Percentiles rank a stretch among this genome's conserved stretches.
These are phyloP conservation scores for Binderoboletus segoi DNA, from an alignment of 1,284 basidiomycete species.

Conservation along the genomic window DNA sequence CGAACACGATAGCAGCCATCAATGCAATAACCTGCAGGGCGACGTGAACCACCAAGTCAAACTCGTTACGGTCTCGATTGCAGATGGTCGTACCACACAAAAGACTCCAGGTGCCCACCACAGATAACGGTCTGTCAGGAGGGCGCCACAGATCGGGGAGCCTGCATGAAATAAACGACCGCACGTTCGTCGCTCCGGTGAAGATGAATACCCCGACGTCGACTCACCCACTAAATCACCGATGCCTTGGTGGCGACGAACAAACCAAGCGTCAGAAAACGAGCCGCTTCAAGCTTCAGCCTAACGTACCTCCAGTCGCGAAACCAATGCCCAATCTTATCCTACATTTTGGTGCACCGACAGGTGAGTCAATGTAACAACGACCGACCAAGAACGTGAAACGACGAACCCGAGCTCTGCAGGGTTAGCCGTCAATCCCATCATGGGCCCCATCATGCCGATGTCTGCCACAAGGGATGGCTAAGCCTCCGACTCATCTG, in stretches of 20 bases:
- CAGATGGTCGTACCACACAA: constrained; percentile 24
- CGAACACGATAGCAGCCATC: constrained; percentile 4
- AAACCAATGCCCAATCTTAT: constrained; percentile 31
- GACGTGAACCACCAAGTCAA: not conserved
- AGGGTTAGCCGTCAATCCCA: constrained; percentile 24
- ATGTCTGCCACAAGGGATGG: too few species aligned
- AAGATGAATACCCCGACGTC: not conserved
- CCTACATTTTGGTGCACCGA: constrained; percentile 6
- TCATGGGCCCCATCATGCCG: constrained; percentile 30
- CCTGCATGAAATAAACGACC: constrained; percentile 16
- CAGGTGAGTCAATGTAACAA: not conserved
- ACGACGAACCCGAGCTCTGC: constrained; percentile 30
- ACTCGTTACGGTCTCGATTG: not conserved
- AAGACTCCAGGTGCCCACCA: constrained; percentile 36
- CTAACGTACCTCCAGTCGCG: constrained; percentile 23
- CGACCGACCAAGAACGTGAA: not conserved
- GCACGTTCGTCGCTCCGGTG: not conserved
- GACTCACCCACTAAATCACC: constrained; percentile 29
- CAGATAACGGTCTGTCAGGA: constrained; percentile 29
- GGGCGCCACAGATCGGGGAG: constrained; percentile 33
- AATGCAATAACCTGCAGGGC: constrained; percentile 14
- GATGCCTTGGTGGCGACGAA: constrained; percentile 22
- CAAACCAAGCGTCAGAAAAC: too few species aligned
- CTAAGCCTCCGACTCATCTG: too few species aligned
- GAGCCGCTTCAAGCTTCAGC: too few species aligned